Evolutionary conservation across 805 yeast species (phyloP).

Genomic region (Candida ascalaphidarum): DNA sequence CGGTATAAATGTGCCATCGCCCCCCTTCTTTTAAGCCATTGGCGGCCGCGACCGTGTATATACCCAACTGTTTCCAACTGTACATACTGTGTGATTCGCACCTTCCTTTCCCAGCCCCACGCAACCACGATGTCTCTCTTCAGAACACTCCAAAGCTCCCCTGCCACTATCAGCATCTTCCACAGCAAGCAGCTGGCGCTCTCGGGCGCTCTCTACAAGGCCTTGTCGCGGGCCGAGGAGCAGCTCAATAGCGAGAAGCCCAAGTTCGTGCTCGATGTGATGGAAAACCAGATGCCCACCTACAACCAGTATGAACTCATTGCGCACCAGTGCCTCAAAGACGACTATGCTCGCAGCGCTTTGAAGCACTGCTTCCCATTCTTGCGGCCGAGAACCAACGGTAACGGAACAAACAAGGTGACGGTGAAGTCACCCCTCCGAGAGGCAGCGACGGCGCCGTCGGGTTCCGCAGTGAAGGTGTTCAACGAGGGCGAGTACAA

Average conservation of each 20-base stretch:
- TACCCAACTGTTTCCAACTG: too few species aligned
- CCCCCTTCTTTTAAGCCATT: too few species aligned
- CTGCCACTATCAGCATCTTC: constrained; percentile 33
- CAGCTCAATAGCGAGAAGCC: constrained; percentile 20
- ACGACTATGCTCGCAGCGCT: constrained; percentile 12
- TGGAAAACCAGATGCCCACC: constrained; percentile 33
- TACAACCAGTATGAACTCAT: constrained; percentile 29
- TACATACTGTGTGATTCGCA: too few species aligned
- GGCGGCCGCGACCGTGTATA: too few species aligned
- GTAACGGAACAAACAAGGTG: constrained; percentile 7
- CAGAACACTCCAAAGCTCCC: constrained; percentile 32
- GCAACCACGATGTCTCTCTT: constrained; percentile 29
- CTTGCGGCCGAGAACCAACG: constrained; percentile 16
- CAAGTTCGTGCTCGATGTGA: constrained; percentile 27
- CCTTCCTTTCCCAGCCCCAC: too few species aligned
- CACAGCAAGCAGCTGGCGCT: constrained; percentile 28
- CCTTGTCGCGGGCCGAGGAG: constrained; percentile 20
- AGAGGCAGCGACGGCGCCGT: constrained; percentile 6
- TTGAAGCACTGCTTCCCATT: constrained; percentile 30
- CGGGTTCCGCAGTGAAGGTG: constrained; percentile 17
- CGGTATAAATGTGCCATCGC: too few species aligned
- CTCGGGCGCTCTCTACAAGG: constrained; percentile 20
- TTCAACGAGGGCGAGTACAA: constrained; percentile 31
- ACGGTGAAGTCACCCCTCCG: constrained; percentile 14
- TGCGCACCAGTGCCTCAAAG: constrained; percentile 16